Evolutionary conservation across 768 basidiomycete species (phyloP), one percentile per base, ranked within the genome.

Genomic region (Wakefieldia striispora): DNA sequence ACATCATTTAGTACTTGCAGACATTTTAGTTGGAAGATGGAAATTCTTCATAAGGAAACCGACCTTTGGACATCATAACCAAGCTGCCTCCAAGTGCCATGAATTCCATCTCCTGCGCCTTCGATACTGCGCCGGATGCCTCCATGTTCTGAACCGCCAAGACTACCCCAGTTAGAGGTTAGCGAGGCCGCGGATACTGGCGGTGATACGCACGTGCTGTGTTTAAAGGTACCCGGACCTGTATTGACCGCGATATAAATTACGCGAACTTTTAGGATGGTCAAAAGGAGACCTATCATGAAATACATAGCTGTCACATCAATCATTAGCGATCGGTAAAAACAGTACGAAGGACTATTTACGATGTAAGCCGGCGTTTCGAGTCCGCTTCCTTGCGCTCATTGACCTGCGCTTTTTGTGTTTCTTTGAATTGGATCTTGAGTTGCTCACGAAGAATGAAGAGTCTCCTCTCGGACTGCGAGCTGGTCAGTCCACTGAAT

Each of bases 141-240:
- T 88, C 85, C 79, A 95, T 84, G 61, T 97, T 95, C 70, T 97
- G 94, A 16, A 95, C 87, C 1, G 94, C 91, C 42, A 95, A 74
- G 13, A 94, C 72, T 74, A 44, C 4, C 11, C 51, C 41, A 27
- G 40, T 43, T 16, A 27, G 26, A 33, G 40, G 26, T 47, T 21
- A 62, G 51, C 13, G 16, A 19, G 34, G 8, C 6, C 24, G 13
- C 9, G n/a, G n/a, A 34, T 35, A 40, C 34, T n/a, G 34, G 21
- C n/a, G n/a, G 39, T 29, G 24, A 41, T 36, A 63, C 64, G 37
- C 51, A 67, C 85, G 72, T 11, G 88, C 88, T 37, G 87, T 89
- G 60, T 90, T 89, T 45, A 90, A 70, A 23, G 88, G 88, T 48
- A 90, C 88, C 52, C 88, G 83, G 68, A 90, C 88, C 76, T 88